A percentile compares a stretch with the other conserved stretches of the same genome.
Evolutionary conservation across 495 filamentous ascomycete species (phyloP).

Genomic region (Daldinia decipiens): DNA sequence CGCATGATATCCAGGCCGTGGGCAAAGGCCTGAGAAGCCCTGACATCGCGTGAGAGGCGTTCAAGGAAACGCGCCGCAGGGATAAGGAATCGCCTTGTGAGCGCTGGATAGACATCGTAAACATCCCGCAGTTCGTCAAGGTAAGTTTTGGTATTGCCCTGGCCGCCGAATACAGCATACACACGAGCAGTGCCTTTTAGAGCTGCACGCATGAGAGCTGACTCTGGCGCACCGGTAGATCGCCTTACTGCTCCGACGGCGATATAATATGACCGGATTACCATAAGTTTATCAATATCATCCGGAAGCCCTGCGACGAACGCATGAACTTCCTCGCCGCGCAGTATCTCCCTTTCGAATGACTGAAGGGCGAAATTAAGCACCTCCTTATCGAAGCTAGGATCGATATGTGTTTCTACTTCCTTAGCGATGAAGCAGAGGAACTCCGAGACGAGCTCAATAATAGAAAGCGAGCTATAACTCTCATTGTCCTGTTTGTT

Average conservation of each 20-base stretch:
- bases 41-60: conserved; percentile 75
- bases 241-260: conserved; percentile 76
- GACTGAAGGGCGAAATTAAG: conserved; percentile 80
- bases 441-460: conserved; percentile 82
- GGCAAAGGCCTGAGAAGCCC: conserved; percentile 83
- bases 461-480: conserved; percentile 81
- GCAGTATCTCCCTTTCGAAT: conserved; percentile 82
- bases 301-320: conserved; percentile 77
- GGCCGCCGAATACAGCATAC: conserved; percentile 86
- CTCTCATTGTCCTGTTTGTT: conserved; percentile 85
- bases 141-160: conserved; percentile 92
- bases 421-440: conserved; percentile 77
- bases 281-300: conserved; percentile 75
- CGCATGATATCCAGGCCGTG: conserved; percentile 85
- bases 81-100: conserved; percentile 77
- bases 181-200: conserved; percentile 74
- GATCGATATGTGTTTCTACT: conserved; percentile 80
- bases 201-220: conserved; percentile 81
- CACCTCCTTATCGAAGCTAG: conserved; percentile 76
- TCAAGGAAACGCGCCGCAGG: conserved; percentile 76
- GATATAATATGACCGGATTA: conserved; percentile 80
- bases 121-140: conserved; percentile 85
- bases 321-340: conserved; percentile 87
- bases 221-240: conserved; percentile 78
- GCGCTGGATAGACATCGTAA: conserved; percentile 79